A percentile compares a stretch with the other conserved stretches of the same genome.
Conservation (phyloP, 495 filamentous ascomycete genomes). For the Sphaerosporella brunnea region DNA sequence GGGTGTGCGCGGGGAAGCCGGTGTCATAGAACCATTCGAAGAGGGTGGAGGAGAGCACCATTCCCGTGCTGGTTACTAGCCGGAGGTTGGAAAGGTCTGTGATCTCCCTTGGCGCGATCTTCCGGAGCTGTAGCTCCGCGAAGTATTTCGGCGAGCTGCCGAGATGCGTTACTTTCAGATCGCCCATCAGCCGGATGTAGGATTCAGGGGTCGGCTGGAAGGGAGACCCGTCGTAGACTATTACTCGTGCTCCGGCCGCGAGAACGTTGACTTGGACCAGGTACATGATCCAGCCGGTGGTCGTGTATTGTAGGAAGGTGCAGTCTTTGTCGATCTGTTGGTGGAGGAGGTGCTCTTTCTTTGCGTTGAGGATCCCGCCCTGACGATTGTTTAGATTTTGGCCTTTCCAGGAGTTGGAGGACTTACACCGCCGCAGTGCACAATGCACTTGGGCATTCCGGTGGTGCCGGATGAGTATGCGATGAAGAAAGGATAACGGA, state of each 20-base stretch:
- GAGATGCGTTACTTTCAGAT: slow-evolving; percentile 42
- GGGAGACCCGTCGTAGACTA: slow-evolving; percentile 64
- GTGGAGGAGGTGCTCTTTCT: slow-evolving; percentile 2
- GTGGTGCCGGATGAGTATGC: slow-evolving; percentile 59
- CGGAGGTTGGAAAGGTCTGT: slow-evolving; percentile 42
- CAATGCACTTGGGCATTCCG: slow-evolving; percentile 57
- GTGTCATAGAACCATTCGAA: slow-evolving; percentile 72
- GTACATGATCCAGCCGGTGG: slow-evolving; percentile 80
- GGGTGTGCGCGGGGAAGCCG: slow-evolving; percentile 47
- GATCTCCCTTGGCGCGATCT: slow-evolving; percentile 40
- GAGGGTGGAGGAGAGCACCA: slow-evolving; percentile 54
- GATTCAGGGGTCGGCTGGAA: slow-evolving; percentile 46
- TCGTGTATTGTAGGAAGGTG: slow-evolving; percentile 36
- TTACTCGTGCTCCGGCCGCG: slow-evolving; percentile 36
- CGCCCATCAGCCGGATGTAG: slow-evolving; percentile 40
- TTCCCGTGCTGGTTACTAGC: slow-evolving; percentile 51
- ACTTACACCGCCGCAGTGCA: slow-evolving; percentile 48
- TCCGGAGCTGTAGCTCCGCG: slow-evolving; percentile 44
- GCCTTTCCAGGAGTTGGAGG: slow-evolving; percentile 41
- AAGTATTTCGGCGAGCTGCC: slow-evolving; percentile 61
- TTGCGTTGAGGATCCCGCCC: background rate
- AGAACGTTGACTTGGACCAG: slow-evolving; percentile 37
- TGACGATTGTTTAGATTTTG: background rate
- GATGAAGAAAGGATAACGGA: slow-evolving; percentile 52
- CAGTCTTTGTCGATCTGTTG: background rate